Conservation (phyloP, 148 eudicot species). For the Spergularia marina region DNA sequence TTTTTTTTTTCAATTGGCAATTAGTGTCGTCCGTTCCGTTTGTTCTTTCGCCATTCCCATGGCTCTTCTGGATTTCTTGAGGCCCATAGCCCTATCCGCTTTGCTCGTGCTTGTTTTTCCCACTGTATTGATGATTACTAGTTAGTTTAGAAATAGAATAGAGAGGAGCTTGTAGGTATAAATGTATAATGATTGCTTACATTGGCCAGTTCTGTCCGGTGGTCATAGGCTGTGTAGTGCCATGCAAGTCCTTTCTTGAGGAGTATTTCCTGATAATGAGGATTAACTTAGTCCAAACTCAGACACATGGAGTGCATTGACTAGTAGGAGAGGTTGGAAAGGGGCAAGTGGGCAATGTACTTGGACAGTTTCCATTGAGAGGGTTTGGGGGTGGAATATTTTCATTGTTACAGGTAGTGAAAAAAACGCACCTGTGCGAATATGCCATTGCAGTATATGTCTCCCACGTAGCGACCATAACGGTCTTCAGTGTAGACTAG, state of each 20-base stretch:
- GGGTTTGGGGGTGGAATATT: neutral
- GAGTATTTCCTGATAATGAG: conserved; percentile 55
- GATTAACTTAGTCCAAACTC: too few species aligned
- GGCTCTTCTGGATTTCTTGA: conserved; percentile 81
- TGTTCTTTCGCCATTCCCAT: conserved; percentile 85
- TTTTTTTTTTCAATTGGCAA: neutral
- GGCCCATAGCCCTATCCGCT: conserved; percentile 81
- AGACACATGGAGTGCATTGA: neutral
- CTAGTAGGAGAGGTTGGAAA: neutral
- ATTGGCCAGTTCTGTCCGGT: conserved; percentile 66
- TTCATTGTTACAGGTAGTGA: too few species aligned
- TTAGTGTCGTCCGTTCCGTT: conserved; percentile 42
- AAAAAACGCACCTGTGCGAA: conserved; percentile 74
- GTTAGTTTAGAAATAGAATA: neutral
- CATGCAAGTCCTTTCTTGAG: conserved; percentile 94
- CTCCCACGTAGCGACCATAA: conserved; percentile 76
- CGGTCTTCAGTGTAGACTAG: conserved; percentile 69
- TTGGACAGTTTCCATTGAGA: neutral
- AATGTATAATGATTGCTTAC: conserved; percentile 39
- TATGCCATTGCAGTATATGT: conserved; percentile 79
- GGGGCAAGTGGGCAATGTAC: neutral
- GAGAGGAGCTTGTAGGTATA: neutral
- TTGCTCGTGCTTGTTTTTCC: conserved; percentile 80
- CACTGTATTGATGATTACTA: conserved; percentile 42
- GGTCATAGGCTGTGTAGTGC: conserved; percentile 87